These are phyloP conservation scores for Sarcodon aspratus DNA, from an alignment of 768 basidiomycete genomes.

Conservation along the genomic window DNA sequence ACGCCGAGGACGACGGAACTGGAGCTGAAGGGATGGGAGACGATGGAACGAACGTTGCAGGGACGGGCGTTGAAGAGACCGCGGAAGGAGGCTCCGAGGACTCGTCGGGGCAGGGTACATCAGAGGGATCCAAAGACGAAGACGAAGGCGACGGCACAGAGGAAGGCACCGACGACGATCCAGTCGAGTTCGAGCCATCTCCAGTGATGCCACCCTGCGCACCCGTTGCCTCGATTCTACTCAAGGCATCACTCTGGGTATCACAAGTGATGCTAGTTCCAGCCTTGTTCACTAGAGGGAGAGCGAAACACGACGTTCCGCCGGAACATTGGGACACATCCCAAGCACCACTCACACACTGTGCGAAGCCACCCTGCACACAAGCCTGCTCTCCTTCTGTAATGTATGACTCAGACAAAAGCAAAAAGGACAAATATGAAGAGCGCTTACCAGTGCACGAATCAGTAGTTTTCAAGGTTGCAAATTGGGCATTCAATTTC, in stretches of 20 bases:
- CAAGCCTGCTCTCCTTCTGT: constrained; percentile 24
- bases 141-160: neutral
- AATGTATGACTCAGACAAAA: neutral
- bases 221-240: constrained; percentile 24
- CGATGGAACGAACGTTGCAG: too few species aligned
- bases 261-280: constrained; percentile 29
- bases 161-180: neutral
- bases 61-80: too few species aligned
- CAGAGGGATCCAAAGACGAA: neutral
- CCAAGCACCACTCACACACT: constrained; percentile 26
- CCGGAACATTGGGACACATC: constrained; percentile 18
- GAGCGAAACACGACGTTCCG: constrained; percentile 22
- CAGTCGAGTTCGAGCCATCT: neutral
- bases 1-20: too few species aligned
- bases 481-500: constrained; percentile 20
- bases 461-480: constrained; percentile 13
- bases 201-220: constrained; percentile 17
- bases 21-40: too few species aligned
- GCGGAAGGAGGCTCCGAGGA: too few species aligned
- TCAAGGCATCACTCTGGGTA: constrained; percentile 18
- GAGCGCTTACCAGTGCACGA: constrained; percentile 13
- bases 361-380: constrained; percentile 24
- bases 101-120: too few species aligned
- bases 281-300: constrained; percentile 27
- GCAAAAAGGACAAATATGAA: neutral